Conservation (phyloP, 2,329 filamentous ascomycete genomes). For the Arthrobotrys megalospora region DNA sequence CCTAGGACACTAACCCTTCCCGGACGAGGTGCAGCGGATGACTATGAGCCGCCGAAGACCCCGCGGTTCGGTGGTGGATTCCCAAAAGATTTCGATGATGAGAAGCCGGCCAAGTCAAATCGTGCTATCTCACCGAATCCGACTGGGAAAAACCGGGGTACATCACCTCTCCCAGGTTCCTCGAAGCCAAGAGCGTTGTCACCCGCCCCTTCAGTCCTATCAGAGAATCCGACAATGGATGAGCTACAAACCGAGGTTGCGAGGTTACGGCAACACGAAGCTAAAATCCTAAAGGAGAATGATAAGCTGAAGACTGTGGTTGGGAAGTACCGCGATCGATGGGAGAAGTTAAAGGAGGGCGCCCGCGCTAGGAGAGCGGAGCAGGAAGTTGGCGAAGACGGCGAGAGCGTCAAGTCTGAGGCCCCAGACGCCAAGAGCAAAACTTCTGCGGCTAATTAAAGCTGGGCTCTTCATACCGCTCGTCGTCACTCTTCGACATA, state of each 20-base stretch:
- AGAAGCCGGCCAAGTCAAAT: constrained; percentile 42
- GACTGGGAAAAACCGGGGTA: constrained; percentile 30
- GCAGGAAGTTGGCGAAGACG: constrained; percentile 55
- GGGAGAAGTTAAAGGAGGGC: constrained; percentile 79
- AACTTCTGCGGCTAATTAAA: constrained; percentile 8
- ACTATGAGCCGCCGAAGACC: constrained; percentile 57
- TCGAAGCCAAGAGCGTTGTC: constrained; percentile 59
- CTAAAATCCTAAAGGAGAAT: constrained; percentile 71
- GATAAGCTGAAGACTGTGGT: constrained; percentile 74
- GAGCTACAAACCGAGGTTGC: constrained; percentile 60
- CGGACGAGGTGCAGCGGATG: constrained; percentile 47
- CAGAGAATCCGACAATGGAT: constrained; percentile 62
- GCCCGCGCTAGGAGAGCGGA: constrained; percentile 69
- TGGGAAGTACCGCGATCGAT: constrained; percentile 75
- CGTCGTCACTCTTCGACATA: constrained; percentile 5
- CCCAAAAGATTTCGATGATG: constrained; percentile 58
- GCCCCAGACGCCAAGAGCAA: constrained; percentile 45
- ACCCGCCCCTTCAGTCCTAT: constrained; percentile 43
- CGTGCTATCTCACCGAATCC: constrained; percentile 47
- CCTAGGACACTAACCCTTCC: constrained; percentile 50
- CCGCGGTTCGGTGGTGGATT: constrained; percentile 54
- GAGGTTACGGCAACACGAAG: constrained; percentile 62
- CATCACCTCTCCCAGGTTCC: constrained; percentile 62
- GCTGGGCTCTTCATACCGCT: not conserved
- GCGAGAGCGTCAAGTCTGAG: constrained; percentile 48